Evolutionary conservation across 352 stramenopile species (phyloP), one percentile per base, ranked within the genome.

Genomic region (Globisporangium uncinulatum): DNA sequence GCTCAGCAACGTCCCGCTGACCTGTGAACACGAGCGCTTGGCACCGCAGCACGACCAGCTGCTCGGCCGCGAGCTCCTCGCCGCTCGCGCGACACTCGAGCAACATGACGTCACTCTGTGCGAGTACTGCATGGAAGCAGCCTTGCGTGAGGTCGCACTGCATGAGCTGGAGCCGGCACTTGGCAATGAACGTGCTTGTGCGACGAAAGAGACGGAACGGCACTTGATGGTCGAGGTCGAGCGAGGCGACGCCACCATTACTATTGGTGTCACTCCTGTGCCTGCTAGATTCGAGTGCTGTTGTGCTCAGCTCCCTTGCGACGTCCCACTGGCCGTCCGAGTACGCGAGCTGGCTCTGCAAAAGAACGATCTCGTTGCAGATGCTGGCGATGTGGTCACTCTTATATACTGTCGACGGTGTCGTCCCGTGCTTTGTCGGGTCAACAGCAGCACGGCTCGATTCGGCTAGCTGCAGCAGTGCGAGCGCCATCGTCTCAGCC

Each of bases 21-120:
- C 82, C 79, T 14, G 86, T 58, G 19, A 76, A 66, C 2, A 78
- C 57, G 4, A 69, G 36, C 20, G 74, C 72, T 17, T 85, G 66
- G 3, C 61, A 44, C 24, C 65, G 55, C 41, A 82, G 61, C n/a
- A 83, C 39, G 32, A 83, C 61, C 10, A 89, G 51, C 8, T 76
- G 68, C 29, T 76, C 71, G 17, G 63, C 54, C 15, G 83, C 53
- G 14, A 81, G 65, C 24, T 66, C 55, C 68, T 87, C 73, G n/a
- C 63, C 67, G 11, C 54, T 69, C 29, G 24, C 41, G 42, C 56
- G 67, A 9, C 67, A 67, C 43, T 87, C 77, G 17, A 71, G 49
- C 10, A 87, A 63, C 3, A 69, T 73, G 29, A 63, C 15, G 21
- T 68, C 47, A 15, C 68, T 57, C 7, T 63, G 57, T 4, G 67